phyloP scores from a whole-genome alignment of 495 filamentous ascomycete genomes.

The Xylaria intraflava region DNA sequence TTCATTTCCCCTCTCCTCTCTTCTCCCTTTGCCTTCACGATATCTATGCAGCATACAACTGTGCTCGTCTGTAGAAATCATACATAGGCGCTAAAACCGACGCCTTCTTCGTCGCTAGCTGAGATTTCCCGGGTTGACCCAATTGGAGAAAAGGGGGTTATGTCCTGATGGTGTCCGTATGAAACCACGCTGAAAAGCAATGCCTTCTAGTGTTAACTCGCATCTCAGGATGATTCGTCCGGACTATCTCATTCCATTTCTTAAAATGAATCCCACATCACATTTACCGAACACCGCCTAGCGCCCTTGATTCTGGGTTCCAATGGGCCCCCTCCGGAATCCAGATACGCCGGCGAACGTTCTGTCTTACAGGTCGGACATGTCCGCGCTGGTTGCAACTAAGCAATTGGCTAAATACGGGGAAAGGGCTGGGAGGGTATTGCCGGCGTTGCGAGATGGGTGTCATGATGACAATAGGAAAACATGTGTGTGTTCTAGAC shows the following conservation, averaged over 20 bases:
- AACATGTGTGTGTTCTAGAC: conserved; percentile 18
- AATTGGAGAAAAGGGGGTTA: not conserved
- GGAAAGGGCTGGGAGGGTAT: conserved; percentile 10
- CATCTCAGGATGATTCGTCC: conserved; percentile 1
- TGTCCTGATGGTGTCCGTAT: not conserved
- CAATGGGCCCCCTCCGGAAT: no score
- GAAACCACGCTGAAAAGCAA: not conserved
- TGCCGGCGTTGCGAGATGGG: not conserved
- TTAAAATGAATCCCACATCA: conserved; percentile 1
- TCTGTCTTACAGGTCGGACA: not conserved
- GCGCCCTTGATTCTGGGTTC: no score
- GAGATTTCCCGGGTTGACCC: not conserved
- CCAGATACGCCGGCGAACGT: no score
- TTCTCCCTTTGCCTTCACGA: not conserved
- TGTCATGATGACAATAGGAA: conserved; percentile 9
- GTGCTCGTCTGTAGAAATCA: not conserved
- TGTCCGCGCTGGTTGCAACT: not conserved
- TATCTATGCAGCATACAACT: not conserved
- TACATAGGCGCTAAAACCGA: not conserved
- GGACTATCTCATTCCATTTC: conserved; percentile 11
- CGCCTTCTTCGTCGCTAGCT: not conserved
- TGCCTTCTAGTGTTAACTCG: not conserved
- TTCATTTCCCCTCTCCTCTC: not conserved
- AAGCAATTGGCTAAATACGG: conserved; percentile 27
- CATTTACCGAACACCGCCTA: not conserved